Evolutionary conservation across 208 protist genomes (phyloP), one percentile per base, ranked within the genome.

Genomic region (Strigomonas oncopelti): DNA sequence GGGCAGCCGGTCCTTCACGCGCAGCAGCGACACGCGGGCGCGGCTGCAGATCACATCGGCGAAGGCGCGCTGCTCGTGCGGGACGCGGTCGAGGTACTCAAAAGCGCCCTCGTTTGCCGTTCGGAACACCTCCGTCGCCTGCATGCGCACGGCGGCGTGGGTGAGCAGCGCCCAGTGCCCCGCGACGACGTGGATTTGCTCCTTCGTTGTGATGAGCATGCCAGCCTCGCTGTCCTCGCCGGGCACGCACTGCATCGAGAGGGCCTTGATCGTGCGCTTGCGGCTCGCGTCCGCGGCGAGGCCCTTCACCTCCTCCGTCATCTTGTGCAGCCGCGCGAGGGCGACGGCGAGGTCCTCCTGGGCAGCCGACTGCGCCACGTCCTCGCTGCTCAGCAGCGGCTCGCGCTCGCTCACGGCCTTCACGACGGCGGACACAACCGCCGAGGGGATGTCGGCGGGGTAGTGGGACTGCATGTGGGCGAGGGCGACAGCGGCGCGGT

Each of bases 111-210:
- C 76, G 5, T 77, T 71, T 11, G 77, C 84, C 5, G 85, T 56
- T 27, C 85, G 75, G 0, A 82, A 79, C 28, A 93, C 63, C 36
- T 60, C 70, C n/a, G 61, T 66, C 57, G 71, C 81, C 20, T 73
- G 78, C 7, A 77, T 62, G 31, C 78, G 74, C 32, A 72, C 69
- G 22, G 81, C 81, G 5, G 78, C 70, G 64, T 89, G 69, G 16
- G 82, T 72, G 20, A 93, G 73, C 45, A 93, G 62, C 1, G 79
- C 75, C 84, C 84, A 93, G 58, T 89, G 78, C 1, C 79, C 82
- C 61, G 79, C 84, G 5, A 81, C 77, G 16, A 71, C 77, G 1
- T 62, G 63, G 66, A 65, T 67, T 29, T 74, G 67, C 71, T 79
- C 67, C 0, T 45, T 56, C 28, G 67, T 59, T 45, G 74, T 69